phyloP scores from a whole-genome alignment of 1,139 yeast genomes.

The Meyerozyma carpophila region DNA sequence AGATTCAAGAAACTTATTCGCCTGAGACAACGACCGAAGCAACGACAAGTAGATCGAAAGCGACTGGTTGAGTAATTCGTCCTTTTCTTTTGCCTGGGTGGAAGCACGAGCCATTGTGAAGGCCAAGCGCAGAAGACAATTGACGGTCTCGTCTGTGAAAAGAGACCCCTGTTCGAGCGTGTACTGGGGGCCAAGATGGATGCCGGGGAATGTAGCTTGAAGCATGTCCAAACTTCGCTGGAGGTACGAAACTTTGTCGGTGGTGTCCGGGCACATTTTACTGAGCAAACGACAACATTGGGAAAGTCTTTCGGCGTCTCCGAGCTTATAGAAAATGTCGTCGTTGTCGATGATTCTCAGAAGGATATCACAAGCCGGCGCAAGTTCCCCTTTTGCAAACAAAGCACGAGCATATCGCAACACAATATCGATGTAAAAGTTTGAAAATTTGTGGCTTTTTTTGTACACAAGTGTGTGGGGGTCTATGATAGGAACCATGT shows the following conservation, averaged over 20 bases:
- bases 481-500: constrained; percentile 30
- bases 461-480: constrained; percentile 25
- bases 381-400: constrained; percentile 37
- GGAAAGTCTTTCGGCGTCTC: constrained; percentile 41
- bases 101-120: constrained; percentile 22
- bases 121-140: constrained; percentile 33
- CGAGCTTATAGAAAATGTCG: constrained; percentile 32
- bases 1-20: constrained; percentile 16
- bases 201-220: constrained; percentile 20
- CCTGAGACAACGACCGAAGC: constrained; percentile 21
- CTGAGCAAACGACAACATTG: constrained; percentile 37
- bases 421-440: constrained; percentile 42
- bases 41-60: constrained; percentile 36
- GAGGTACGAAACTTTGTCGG: constrained; percentile 30
- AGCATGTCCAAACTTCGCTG: constrained; percentile 40
- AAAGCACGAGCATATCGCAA: constrained; percentile 39
- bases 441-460: constrained; percentile 31
- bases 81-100: constrained; percentile 6
- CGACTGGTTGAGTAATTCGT: constrained; percentile 17
- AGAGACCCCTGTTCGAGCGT: constrained; percentile 23
- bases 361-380: constrained; percentile 26
- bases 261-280: constrained; percentile 19
- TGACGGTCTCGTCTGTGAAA: constrained; percentile 35
- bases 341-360: constrained; percentile 31
- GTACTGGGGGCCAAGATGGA: constrained; percentile 22